Conservation (phyloP, 345 rosid species). For the Carallia pectinifolia region DNA sequence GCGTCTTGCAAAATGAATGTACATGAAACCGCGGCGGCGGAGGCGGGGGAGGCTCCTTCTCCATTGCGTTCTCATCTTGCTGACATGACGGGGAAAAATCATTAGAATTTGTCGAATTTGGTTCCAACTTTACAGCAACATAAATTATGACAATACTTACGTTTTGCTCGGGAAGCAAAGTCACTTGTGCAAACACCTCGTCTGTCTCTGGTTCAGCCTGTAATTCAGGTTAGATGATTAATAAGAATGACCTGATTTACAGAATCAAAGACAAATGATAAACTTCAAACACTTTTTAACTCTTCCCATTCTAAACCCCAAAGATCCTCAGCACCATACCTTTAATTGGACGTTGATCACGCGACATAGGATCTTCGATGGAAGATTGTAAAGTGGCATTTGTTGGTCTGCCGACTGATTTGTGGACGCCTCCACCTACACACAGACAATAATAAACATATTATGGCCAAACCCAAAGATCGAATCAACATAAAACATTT, state of each 20-base stretch:
- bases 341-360: conserved; percentile 44
- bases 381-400: conserved; percentile 46
- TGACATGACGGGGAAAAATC: conserved; percentile 4
- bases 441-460: neutral
- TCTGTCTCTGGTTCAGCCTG: conserved; percentile 62
- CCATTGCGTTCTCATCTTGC: conserved; percentile 39
- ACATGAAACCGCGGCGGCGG: conserved; percentile 34
- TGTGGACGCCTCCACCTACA: conserved; percentile 52
- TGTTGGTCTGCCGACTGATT: conserved; percentile 44
- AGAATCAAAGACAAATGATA: neutral
- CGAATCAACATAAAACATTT: neutral
- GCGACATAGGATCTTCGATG: conserved; percentile 42
- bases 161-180: conserved; percentile 37
- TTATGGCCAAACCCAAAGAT: neutral
- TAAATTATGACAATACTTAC: conserved; percentile 25
- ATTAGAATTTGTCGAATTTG: neutral
- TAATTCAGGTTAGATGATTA: neutral
- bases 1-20: conserved; percentile 51
- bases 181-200: conserved; percentile 57
- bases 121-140: neutral
- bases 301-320: neutral
- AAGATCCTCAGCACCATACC: conserved; percentile 17
- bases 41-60: conserved; percentile 31
- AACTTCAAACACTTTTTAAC: neutral
- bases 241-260: neutral